phyloP scores from a whole-genome alignment of 139 green algal species.

The Picochlorum sp. region DNA sequence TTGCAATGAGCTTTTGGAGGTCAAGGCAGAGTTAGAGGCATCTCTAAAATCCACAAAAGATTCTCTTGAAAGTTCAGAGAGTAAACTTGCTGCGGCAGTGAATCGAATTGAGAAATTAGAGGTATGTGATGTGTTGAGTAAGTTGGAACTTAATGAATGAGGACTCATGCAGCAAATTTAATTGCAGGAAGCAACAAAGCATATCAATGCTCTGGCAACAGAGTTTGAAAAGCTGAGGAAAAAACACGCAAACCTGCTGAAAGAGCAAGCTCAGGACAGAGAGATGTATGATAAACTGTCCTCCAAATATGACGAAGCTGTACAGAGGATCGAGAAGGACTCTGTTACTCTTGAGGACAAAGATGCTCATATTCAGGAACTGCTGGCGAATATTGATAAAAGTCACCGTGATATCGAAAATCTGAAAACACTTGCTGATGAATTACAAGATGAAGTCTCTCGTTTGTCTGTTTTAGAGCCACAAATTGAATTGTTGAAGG shows the following conservation, averaged over 20 bases:
- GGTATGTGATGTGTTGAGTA: not conserved
- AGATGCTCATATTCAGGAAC: no score
- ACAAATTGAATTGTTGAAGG: not conserved
- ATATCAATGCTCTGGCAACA: not conserved
- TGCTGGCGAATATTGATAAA: no score
- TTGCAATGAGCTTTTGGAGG: not conserved
- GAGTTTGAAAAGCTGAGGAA: not conserved
- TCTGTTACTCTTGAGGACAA: no score
- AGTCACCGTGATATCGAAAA: not conserved
- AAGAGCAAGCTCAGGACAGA: not conserved
- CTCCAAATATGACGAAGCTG: no score
- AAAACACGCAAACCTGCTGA: not conserved
- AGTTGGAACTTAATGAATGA: not conserved
- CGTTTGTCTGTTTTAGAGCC: not conserved
- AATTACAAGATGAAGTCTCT: not conserved
- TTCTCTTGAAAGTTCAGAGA: not conserved
- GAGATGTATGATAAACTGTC: no score
- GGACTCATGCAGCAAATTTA: not conserved
- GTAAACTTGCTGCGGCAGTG: not conserved
- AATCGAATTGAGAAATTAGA: not conserved
- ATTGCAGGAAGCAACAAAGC: constrained; percentile 1
- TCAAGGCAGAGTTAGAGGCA: not conserved
- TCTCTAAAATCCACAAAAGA: not conserved
- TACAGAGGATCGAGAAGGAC: no score
- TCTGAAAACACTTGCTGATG: not conserved